A percentile compares a stretch with the other conserved stretches of the same genome.
These are phyloP conservation scores for Pleurotus cornucopiae DNA, from an alignment of 768 basidiomycete species.

Conservation along the genomic window DNA sequence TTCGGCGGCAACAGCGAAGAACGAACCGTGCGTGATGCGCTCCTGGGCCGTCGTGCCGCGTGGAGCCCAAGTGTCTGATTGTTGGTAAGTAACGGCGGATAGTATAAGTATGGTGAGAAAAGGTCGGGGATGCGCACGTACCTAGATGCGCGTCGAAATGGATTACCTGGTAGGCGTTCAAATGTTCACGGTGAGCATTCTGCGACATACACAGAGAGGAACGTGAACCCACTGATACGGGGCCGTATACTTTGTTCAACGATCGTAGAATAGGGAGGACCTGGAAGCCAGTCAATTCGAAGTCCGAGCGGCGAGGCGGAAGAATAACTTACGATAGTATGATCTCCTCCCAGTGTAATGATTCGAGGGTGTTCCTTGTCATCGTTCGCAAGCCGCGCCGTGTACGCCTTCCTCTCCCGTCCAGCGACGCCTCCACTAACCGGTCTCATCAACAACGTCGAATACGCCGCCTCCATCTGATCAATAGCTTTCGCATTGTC, in stretches of 20 bases:
- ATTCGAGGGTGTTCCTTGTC: conserved; percentile 56
- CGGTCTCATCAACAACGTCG: conserved; percentile 49
- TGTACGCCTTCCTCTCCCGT: conserved; percentile 11
- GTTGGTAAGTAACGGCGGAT: neutral
- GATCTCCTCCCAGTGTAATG: conserved; percentile 63
- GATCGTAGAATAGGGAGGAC: conserved; percentile 62
- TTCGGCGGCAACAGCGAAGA: conserved; percentile 57
- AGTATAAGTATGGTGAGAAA: neutral
- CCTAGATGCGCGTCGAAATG: conserved; percentile 15
- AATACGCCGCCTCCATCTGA: conserved; percentile 67
- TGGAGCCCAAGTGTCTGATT: conserved; percentile 9
- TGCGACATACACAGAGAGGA: conserved; percentile 44
- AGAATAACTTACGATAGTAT: conserved; percentile 45
- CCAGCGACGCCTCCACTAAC: conserved; percentile 17
- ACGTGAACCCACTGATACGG: conserved; percentile 43
- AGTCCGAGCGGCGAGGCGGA: neutral
- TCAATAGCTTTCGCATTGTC: conserved; percentile 63
- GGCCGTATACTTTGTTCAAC: conserved; percentile 58
- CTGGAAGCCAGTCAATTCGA: conserved; percentile 10
- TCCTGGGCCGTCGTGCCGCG: conserved; percentile 34
- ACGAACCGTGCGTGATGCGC: conserved; percentile 57
- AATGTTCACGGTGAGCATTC: conserved; percentile 36
- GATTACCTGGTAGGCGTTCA: conserved; percentile 26
- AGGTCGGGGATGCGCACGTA: conserved; percentile 16
- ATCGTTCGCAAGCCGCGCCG: conserved; percentile 37